Base-by-base conservation (phyloP, 2,329 filamentous ascomycete genomes). In the Dothideomycetes sp. region DNA sequence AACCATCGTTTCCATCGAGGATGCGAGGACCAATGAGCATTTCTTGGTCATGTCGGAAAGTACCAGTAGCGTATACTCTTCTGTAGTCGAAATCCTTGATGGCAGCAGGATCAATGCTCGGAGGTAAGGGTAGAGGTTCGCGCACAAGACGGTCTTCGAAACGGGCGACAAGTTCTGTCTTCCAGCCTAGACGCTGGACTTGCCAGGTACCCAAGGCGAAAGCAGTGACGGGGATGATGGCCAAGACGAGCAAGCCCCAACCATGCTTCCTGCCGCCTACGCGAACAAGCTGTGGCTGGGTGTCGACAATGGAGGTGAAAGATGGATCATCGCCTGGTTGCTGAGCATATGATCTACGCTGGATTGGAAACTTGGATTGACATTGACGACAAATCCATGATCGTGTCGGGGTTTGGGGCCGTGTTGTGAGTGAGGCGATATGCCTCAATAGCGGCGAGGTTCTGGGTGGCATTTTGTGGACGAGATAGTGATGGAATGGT, bases 151-250 rank as follows among this genome's bases (percentile, higher is more conserved):
- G 83, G 68, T 98, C 88, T 65, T 96, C 91, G 62, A 84, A 86
- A 52, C 82, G 85, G 45, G 89, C 86, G 46, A 98, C 80, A 10
- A 98, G 71, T 32, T 94, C 83, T 4, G 86, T 87, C 62, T 98
- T 98, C 88, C 89, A 94, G 44, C 80, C 78, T 1, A 98, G 75
- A 9, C 91, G 82, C 60, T 94, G 78, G 40, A 98, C 84, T 61
- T 98, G 91, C 91, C 91, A 98, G 48, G 85, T 85, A 20, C 91
- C 91, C 12, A 98, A 78, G 41, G 71, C 69, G 62, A 98, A 94
- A 9, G 91, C 86, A 1, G 88, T 95, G 45, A 94, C 64, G 34
- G 91, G 91, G 54, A 98, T 96, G 38, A 94, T 65, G 28, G 85
- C 84, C 9, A 94, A 74, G 46, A 94, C 70, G 24, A 91, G 77